Evolutionary conservation across 2,329 filamentous ascomycete genomes (phyloP), one percentile per base, ranked within the genome.

Genomic region (Arthrobotrys entomopaga): DNA sequence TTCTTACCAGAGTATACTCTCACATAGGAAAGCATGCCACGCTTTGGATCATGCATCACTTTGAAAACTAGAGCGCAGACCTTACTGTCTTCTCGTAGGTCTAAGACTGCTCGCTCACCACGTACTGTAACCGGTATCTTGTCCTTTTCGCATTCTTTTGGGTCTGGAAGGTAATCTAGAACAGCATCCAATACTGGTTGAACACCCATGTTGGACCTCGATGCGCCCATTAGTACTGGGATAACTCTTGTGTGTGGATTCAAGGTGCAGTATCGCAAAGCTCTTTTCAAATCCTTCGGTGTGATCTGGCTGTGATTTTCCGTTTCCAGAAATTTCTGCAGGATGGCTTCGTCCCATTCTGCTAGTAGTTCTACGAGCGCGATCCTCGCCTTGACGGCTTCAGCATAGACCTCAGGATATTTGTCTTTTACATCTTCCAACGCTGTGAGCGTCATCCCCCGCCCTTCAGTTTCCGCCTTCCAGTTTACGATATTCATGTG

Each of bases 151-250:
- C 97, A 91, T 82, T 99, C 90, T 20, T 89, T 85, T 2, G 95
- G 95, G 82, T 97, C 95, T n/a, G 95, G 95, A 6, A 99, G 88
- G 83, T 93, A 99, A 81, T 99, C 95, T 81, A 93, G 93, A 72
- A 98, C 93, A 77, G 91, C 94, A 80, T 99, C 95, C 65, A 99
- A 88, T 89, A 99, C 95, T 48, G 94, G 93, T 82, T 99, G 95
- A 26, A 99, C 89, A 65, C 89, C 91, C 85, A 96, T 98, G 83
- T 99, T 92, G 54, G 92, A 95, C 52, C 99, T 85, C 13, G 95
- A 95, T 79, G 93, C 95, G 65, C 95, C 95, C 91, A 99, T 97
- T 81, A 98, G 86, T 49, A 99, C 95, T 2, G 95, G 94, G 0
- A 91, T 91, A 82, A 99, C 99, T 82, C 95, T 95, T 34, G 78